phyloP scores from a whole-genome alignment of 441 rosid species.

The Adansonia rubrostipa region DNA sequence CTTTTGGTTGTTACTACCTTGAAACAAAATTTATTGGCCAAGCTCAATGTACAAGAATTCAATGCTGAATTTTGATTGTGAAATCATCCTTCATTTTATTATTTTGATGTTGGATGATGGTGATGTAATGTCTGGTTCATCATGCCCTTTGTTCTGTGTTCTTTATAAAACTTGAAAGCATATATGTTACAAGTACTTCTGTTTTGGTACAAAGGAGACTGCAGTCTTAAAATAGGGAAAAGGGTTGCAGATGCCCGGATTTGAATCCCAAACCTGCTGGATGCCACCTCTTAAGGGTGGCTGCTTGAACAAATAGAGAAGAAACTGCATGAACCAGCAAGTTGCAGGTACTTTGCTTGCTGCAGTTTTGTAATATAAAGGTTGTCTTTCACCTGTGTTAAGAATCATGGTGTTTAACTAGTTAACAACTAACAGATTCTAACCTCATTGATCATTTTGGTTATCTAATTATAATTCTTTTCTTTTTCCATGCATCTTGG shows the following conservation, averaged over 20 bases:
- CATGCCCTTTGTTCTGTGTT: background rate
- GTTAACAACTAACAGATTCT: background rate
- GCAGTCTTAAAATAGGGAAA: too few relatives aligned
- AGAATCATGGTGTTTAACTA: background rate
- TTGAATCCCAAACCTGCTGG: background rate
- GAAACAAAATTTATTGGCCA: too few relatives aligned
- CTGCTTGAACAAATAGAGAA: background rate
- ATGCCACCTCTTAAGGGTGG: background rate
- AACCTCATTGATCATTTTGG: background rate
- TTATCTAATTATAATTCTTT: constrained; percentile 9
- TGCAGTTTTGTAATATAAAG: background rate
- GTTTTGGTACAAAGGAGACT: too few relatives aligned
- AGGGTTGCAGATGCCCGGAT: background rate
- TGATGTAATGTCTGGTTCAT: background rate
- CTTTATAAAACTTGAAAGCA: background rate
- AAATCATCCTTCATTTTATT: background rate
- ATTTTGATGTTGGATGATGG: background rate
- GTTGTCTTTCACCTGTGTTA: background rate
- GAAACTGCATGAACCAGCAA: background rate
- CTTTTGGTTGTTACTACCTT: too few relatives aligned
- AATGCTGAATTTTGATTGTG: background rate
- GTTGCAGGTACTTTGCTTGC: background rate
- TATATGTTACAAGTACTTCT: too few relatives aligned
- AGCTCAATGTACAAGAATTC: too few relatives aligned
- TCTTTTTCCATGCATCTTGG: background rate